Percentiles rank a stretch among this genome's conserved stretches.
phyloP scores from a whole-genome alignment of 345 rosid genomes.

The Camelina neglecta region DNA sequence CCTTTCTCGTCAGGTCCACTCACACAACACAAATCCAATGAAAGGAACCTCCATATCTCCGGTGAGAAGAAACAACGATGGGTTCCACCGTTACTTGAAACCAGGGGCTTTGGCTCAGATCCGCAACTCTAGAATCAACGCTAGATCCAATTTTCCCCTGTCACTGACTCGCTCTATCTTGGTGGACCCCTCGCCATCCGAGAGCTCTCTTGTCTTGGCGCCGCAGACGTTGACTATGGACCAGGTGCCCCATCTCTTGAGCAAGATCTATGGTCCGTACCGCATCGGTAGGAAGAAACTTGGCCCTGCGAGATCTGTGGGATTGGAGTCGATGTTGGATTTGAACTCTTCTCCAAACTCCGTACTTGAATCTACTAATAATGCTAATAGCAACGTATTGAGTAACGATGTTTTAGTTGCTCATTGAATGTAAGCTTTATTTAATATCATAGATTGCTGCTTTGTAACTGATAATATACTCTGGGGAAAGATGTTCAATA shows the following conservation, averaged over 20 bases:
- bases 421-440: slow-evolving; percentile 47
- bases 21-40: slow-evolving; percentile 28
- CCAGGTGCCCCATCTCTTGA: slow-evolving; percentile 48
- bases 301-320: slow-evolving; percentile 51
- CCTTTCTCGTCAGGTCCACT: too few species aligned
- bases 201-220: not conserved
- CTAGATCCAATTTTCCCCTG: slow-evolving; percentile 40
- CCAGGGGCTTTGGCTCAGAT: slow-evolving; percentile 67
- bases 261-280: slow-evolving; percentile 50
- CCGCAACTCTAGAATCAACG: slow-evolving; percentile 59
- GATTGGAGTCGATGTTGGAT: slow-evolving; percentile 27
- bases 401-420: slow-evolving; percentile 51
- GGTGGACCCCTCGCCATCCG: not conserved
- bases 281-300: slow-evolving; percentile 60
- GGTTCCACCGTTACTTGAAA: slow-evolving; percentile 55
- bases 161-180: not conserved
- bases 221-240: slow-evolving; percentile 37
- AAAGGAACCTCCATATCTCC: slow-evolving; percentile 45
- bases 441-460: too few species aligned
- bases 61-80: slow-evolving; percentile 41
- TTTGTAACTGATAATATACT: slow-evolving; percentile 24
- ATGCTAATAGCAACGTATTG: slow-evolving; percentile 37
- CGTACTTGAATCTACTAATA: slow-evolving; percentile 35
- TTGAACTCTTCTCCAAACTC: slow-evolving; percentile 36
- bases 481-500: slow-evolving; percentile 27